Percentiles rank a stretch among this genome's conserved stretches.
phyloP scores from a whole-genome alignment of 148 eudicot species.

The Arbutus unedo region DNA sequence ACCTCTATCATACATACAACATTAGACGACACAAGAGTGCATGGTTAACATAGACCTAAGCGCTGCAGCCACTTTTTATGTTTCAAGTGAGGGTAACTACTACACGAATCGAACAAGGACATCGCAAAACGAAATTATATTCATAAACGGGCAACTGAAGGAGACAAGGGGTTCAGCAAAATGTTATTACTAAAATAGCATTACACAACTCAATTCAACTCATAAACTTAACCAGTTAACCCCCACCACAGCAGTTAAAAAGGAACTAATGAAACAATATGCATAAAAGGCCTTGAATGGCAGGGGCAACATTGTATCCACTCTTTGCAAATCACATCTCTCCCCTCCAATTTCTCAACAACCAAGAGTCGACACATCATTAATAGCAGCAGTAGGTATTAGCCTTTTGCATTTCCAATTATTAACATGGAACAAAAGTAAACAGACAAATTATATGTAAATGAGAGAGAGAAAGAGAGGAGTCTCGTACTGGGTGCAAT shows the following conservation, averaged over 20 bases:
- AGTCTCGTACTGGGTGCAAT: constrained; percentile 55
- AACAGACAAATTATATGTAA: background rate
- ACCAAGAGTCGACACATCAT: background rate
- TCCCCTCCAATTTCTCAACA: constrained; percentile 3
- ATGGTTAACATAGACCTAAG: too few species aligned
- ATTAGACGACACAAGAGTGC: too few species aligned
- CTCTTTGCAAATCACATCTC: background rate
- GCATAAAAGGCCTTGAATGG: background rate
- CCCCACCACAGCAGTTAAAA: background rate
- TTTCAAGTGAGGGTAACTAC: too few species aligned
- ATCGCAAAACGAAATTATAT: background rate
- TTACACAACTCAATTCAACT: background rate
- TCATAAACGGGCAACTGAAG: background rate
- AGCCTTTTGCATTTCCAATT: background rate
- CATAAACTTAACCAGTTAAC: background rate
- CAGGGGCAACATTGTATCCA: background rate
- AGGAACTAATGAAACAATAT: background rate
- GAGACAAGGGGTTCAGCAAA: background rate
- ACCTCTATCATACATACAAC: too few species aligned
- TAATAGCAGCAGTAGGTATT: background rate
- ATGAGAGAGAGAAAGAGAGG: constrained; percentile 13
- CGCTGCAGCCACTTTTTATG: too few species aligned
- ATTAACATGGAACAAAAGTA: background rate
- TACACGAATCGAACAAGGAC: background rate
- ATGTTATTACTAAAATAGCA: background rate